Evolutionary conservation across 768 basidiomycete species (phyloP).

Genomic region (Suillus occidentalis): DNA sequence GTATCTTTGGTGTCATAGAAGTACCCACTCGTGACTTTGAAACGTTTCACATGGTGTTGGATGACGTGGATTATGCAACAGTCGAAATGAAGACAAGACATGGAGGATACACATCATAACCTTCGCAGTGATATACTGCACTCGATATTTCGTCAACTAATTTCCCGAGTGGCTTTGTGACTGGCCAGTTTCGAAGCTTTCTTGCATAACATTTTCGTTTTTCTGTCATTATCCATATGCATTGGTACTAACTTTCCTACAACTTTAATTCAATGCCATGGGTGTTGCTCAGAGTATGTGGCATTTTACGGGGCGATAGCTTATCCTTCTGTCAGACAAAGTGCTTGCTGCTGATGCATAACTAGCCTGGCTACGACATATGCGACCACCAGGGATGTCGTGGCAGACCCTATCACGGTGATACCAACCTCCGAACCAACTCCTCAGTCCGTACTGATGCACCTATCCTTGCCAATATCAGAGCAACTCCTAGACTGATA

Average conservation of each 20-base stretch:
- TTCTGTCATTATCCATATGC: not conserved
- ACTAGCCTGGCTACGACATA: too few species aligned
- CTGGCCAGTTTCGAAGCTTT: not conserved
- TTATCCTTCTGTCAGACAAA: conserved; percentile 38
- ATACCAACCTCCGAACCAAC: too few species aligned
- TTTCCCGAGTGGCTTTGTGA: not conserved
- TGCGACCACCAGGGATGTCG: too few species aligned
- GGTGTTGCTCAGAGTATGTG: conserved; percentile 38
- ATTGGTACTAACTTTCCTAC: not conserved
- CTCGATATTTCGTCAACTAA: not conserved
- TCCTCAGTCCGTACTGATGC: too few species aligned
- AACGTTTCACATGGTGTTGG: not conserved
- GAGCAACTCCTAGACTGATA: too few species aligned
- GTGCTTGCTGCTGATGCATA: too few species aligned
- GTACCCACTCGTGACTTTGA: not conserved
- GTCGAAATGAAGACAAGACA: not conserved
- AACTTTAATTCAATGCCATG: too few species aligned
- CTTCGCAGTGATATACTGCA: not conserved
- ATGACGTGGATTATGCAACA: not conserved
- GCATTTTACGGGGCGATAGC: conserved; percentile 49
- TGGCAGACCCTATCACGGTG: too few species aligned
- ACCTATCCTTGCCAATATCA: too few species aligned
- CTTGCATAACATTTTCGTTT: not conserved
- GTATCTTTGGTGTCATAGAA: not conserved
- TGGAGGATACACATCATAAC: not conserved